Conservation (phyloP, 2,329 filamentous ascomycete species). For the Aspergillus caelatus region DNA sequence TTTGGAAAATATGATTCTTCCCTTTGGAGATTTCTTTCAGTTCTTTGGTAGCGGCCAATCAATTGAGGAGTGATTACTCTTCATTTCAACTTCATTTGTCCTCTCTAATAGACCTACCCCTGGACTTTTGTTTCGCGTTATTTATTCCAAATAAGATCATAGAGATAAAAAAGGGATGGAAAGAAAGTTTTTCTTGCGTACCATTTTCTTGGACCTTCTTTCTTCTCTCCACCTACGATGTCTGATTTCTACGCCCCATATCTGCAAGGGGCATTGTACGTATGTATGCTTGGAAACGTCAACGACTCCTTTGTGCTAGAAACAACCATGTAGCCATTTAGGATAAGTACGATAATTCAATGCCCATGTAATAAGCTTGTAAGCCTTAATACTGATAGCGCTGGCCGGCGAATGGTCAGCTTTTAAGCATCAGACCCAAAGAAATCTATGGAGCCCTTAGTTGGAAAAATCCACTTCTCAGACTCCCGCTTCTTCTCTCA, state of each 20-base stretch:
- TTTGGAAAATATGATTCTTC: constrained; percentile 10
- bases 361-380: neutral
- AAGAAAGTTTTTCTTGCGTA: neutral
- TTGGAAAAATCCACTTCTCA: neutral
- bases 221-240: neutral
- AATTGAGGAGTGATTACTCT: neutral
- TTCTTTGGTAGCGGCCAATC: too few species aligned
- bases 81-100: neutral
- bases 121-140: too few species aligned
- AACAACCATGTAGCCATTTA: neutral
- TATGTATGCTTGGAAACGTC: neutral
- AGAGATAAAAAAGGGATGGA: neutral
- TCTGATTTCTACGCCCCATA: neutral
- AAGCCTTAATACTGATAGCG: too few species aligned
- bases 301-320: neutral
- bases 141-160: neutral
- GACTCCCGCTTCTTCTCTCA: constrained; percentile 14
- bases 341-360: neutral
- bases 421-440: neutral
- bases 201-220: neutral
- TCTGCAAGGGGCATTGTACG: neutral
- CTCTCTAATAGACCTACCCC: neutral
- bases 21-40: neutral
- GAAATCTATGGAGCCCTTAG: neutral
- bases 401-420: too few species aligned